Base-by-base conservation (phyloP, 768 basidiomycete species). In the Candolleomyces eurysporus region DNA sequence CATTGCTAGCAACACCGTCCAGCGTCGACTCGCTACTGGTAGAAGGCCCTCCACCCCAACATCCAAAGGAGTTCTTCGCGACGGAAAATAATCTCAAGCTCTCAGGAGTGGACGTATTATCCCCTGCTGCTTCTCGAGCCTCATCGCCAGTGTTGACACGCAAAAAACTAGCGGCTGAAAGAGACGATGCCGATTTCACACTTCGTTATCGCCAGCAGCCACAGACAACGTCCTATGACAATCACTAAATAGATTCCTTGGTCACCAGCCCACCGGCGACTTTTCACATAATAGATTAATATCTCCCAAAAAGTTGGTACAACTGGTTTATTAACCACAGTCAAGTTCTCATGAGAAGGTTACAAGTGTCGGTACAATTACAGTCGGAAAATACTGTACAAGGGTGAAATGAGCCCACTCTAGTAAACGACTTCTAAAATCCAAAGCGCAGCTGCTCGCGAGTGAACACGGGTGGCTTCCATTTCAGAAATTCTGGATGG, bases 391-490 rank as follows among this genome's bases (percentile, higher is more conserved):
- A 62, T 62, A 53, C 60, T 62, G 60, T 68, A 68, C 63, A 65
- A 21, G 64, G 21, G 61, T 43, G 22, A 54, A 16, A 61, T 16
- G 43, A 64, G 32, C 49, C 57, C 54, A 51, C 63, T 64, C 61
- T 64, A 32, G 60, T 14, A 60, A 57, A n/a, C 42, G 10, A 58
- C 16, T 30, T 62, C 71, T 78, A 85, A 71, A 81, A 85, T 30
- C 84, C 84, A 68, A 95, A 95, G 61, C 93, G 85, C 62, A 95
- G 78, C 75, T 95, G 92, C 67, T 94, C 93, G 63, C 92, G 83
- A 54, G 91, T 92, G 75, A 96, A 95, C 49, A 91, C 88, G 16
- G 93, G 97, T 59, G 97, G 96, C 73, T 96, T 97, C 97, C 97
- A 99, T 65, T 86, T 83, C 60, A 99, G 77, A 69, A 80, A 80